These are phyloP conservation scores for Hypoxylon sp. DNA, from an alignment of 2,329 filamentous ascomycete species.

Conservation along the genomic window DNA sequence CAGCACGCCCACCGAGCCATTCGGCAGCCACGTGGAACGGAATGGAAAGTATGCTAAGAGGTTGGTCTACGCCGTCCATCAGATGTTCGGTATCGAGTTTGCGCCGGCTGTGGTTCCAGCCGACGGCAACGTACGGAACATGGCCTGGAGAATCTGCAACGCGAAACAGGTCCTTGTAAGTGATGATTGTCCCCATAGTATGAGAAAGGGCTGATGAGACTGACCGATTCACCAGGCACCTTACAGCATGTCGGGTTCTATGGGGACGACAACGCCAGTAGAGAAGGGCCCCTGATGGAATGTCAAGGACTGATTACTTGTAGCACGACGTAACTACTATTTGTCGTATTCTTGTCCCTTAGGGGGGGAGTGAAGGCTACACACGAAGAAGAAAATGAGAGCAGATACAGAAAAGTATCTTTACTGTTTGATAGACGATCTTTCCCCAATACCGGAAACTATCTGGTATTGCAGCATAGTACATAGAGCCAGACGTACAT, in stretches of 20 bases:
- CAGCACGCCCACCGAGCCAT: conserved; percentile 77
- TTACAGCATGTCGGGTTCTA: conserved; percentile 74
- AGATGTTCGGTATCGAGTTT: conserved; percentile 98
- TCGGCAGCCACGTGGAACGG: conserved; percentile 83
- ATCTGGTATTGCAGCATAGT: too few species aligned
- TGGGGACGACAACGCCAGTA: conserved; percentile 67
- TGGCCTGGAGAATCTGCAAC: conserved; percentile 94
- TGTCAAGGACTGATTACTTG: background rate
- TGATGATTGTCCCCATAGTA: conserved; percentile 12
- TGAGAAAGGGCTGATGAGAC: conserved; percentile 27
- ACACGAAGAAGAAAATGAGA: too few species aligned
- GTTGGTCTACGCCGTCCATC: conserved; percentile 91
- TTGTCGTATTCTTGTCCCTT: too few species aligned
- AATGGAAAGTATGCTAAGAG: conserved; percentile 88
- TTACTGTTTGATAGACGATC: too few species aligned
- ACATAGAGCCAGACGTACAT: too few species aligned
- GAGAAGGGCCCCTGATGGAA: conserved; percentile 40
- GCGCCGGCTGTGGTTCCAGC: conserved; percentile 90
- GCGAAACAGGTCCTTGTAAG: conserved; percentile 93
- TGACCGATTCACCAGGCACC: conserved; percentile 62
- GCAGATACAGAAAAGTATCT: too few species aligned
- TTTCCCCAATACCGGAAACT: too few species aligned
- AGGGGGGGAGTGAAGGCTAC: too few species aligned
- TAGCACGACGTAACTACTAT: too few species aligned
- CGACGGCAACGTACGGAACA: conserved; percentile 87